Evolutionary conservation across 106 monocot genomes (phyloP).

Genomic region (Gastrodia elata): DNA sequence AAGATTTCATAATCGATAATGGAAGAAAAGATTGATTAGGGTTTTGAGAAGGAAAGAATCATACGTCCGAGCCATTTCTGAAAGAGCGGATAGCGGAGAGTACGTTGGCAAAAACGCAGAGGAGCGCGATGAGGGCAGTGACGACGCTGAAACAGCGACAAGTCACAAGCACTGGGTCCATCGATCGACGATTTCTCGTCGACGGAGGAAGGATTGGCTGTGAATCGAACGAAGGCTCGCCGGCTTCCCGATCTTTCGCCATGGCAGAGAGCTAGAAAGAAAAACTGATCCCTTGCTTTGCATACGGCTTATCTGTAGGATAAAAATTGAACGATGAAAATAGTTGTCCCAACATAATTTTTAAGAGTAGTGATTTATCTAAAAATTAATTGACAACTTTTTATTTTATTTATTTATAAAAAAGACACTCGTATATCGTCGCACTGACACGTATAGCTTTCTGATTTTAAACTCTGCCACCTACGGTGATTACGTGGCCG

Average conservation of each 20-base stretch:
- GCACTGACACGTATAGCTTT: no score
- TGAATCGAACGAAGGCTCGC: slow-evolving; percentile 18
- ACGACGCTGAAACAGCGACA: slow-evolving; percentile 80
- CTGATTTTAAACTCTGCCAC: no score
- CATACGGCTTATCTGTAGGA: no score
- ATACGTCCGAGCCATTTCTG: slow-evolving; percentile 47
- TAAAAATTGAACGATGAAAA: no score
- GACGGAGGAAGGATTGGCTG: slow-evolving; percentile 6
- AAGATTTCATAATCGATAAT: no score
- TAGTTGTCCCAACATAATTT: no score
- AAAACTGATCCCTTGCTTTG: slow-evolving; percentile 12
- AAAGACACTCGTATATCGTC: no score
- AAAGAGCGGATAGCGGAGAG: slow-evolving; percentile 72
- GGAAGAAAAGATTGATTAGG: no score
- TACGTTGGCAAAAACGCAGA: slow-evolving; percentile 74
- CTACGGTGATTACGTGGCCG: no score
- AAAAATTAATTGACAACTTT: no score
- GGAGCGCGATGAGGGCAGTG: slow-evolving; percentile 49
- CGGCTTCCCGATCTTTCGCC: slow-evolving; percentile 5
- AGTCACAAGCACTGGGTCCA: slow-evolving; percentile 63
- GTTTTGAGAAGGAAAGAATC: not conserved
- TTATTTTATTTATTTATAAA: no score
- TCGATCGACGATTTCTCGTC: slow-evolving; percentile 10
- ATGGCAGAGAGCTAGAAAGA: not conserved
- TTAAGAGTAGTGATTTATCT: no score